A percentile compares a stretch with the other conserved stretches of the same genome.
Conservation (phyloP, 148 eudicot species). For the Agrostemma githago region DNA sequence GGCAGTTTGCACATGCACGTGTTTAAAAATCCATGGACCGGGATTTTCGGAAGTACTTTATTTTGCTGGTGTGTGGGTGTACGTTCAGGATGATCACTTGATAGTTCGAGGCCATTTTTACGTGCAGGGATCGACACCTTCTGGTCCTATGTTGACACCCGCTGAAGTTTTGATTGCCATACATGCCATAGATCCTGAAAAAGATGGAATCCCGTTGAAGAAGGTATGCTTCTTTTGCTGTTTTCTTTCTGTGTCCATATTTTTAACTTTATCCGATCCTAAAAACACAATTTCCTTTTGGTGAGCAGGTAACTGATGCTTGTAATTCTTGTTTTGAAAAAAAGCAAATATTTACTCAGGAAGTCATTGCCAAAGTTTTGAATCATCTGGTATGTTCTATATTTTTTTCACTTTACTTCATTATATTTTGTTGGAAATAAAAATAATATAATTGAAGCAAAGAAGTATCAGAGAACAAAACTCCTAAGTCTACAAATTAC, state of each 20-base stretch:
- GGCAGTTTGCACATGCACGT: not conserved
- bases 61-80: not conserved
- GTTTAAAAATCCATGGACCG: not conserved
- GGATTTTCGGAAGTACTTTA: not conserved
- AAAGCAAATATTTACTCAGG: conserved; percentile 80
- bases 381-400: conserved; percentile 73
- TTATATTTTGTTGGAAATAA: not conserved
- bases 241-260: not conserved
- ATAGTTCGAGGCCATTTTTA: not conserved
- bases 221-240: conserved; percentile 42
- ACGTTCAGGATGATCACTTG: not conserved
- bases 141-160: conserved; percentile 66
- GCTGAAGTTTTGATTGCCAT: conserved; percentile 85
- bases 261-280: not conserved
- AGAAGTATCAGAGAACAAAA: not conserved
- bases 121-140: conserved; percentile 59
- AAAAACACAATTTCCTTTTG: conserved; percentile 6
- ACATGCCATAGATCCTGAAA: conserved; percentile 91
- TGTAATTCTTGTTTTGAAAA: conserved; percentile 96
- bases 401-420: not conserved
- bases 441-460: not conserved
- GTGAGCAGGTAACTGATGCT: conserved; percentile 84
- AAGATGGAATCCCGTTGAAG: conserved; percentile 79
- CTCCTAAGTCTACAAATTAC: not conserved
- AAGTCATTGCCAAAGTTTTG: conserved; percentile 86